A percentile compares a stretch with the other conserved stretches of the same genome.
Conservation (phyloP, 306 rosid species). For the Malus sylvestris region DNA sequence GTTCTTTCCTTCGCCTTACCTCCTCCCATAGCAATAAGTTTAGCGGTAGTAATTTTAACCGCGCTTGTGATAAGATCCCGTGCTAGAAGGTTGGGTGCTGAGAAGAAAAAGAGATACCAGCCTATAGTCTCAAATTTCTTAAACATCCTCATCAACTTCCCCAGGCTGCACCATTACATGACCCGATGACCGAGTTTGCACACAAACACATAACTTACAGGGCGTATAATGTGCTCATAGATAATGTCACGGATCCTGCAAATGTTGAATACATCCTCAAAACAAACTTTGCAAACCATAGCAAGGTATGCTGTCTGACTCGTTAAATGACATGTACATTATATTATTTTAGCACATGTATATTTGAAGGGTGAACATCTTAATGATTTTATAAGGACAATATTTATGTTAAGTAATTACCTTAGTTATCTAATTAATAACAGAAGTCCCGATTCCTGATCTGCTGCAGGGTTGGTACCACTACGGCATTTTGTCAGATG, state of each 20-base stretch:
- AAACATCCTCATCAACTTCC: constrained; percentile 5
- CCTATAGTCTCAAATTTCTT: neutral
- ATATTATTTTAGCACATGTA: no score
- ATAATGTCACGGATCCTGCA: constrained; percentile 12
- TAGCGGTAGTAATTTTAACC: neutral
- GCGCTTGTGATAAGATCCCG: neutral
- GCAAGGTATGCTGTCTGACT: neutral
- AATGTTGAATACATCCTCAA: constrained; percentile 22
- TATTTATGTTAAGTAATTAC: no score
- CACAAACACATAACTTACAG: constrained; percentile 5
- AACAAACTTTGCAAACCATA: constrained; percentile 4
- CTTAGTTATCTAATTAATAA: no score
- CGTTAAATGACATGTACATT: no score
- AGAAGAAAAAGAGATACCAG: constrained; percentile 7
- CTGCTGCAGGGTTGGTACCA: constrained; percentile 1
- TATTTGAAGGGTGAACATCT: no score
- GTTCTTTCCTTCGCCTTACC: neutral
- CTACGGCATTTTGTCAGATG: neutral
- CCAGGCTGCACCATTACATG: constrained; percentile 9
- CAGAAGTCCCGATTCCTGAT: no score
- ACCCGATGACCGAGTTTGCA: constrained; percentile 6
- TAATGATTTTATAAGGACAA: no score
- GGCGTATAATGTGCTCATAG: constrained; percentile 4
- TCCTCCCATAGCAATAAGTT: neutral
- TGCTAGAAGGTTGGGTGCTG: neutral